Percentiles rank a stretch among this genome's conserved stretches.
Conservation (phyloP, 441 rosid species). For the Croton laevigatus region DNA sequence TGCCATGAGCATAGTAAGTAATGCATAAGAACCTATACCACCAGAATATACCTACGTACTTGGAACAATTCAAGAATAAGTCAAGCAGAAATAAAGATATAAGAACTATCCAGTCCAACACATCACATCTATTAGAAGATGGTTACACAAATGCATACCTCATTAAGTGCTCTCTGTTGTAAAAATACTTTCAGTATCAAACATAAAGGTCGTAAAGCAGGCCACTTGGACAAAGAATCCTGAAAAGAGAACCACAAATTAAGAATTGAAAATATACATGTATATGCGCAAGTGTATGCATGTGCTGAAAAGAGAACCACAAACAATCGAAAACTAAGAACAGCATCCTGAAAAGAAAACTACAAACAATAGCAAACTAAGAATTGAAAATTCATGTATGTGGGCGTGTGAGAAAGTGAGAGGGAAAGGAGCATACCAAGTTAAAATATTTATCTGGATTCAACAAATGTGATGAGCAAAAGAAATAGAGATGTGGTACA, state of each 20-base stretch:
- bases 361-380: no score
- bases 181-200: slow-evolving; percentile 83
- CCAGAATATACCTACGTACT: slow-evolving; percentile 79
- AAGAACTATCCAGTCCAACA: background rate
- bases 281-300: no score
- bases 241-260: slow-evolving; percentile 27
- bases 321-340: no score
- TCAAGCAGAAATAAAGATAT: background rate
- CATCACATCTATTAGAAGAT: slow-evolving; percentile 1
- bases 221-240: slow-evolving; percentile 72
- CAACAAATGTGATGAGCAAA: no score
- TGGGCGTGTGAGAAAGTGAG: no score
- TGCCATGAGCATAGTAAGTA: slow-evolving; percentile 83
- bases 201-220: slow-evolving; percentile 77
- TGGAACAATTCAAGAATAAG: slow-evolving; percentile 26
- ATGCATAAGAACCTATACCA: slow-evolving; percentile 90
- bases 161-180: slow-evolving; percentile 93
- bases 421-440: no score
- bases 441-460: no score
- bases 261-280: background rate
- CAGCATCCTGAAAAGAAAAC: no score
- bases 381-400: no score
- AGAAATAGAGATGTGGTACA: no score
- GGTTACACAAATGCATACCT: slow-evolving; percentile 45
- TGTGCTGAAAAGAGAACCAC: no score